Base-by-base conservation (phyloP, 768 basidiomycete species). In the Hypsizygus marmoreus region DNA sequence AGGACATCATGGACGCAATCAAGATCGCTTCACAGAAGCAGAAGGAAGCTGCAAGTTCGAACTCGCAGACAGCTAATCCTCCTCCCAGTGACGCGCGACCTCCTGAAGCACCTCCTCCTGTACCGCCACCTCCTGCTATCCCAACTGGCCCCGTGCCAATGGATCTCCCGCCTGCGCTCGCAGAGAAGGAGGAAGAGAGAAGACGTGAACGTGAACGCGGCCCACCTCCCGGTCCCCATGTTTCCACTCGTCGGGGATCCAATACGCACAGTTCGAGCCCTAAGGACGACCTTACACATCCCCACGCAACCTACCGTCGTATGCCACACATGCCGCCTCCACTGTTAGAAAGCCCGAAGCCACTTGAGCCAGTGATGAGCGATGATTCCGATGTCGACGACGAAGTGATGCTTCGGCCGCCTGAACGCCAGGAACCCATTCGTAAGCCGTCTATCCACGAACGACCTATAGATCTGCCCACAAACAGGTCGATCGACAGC, bases 1-100 rank as follows among this genome's bases (percentile, higher is more conserved):
- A 70, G 40, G 63, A 70, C 11, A 77, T 82, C 50, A 62, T 76
- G 65, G 71, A 77, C 46, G 61, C 55, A 68, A 81, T 63, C 64
- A 63, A 59, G 65, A 68, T 29, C 17, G 20, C 39, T n/a, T n/a
- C n/a, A n/a, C n/a, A n/a, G n/a, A n/a, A n/a, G 10, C 51, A 45
- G 32, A 57, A 57, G 38, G 50, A 38, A 24, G 24, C 34, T 8
- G 39, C 41, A 19, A 48, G 39, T 26, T 20, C 50, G 10, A 47
- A 11, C 25, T n/a, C n/a, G n/a, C n/a, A n/a, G n/a, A 39, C 48
- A 17, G n/a, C 36, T 40, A 41, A 49, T 16, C 38, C 36, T 11
- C 40, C 49, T 28, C 23, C 29, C n/a, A n/a, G n/a, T 11, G 40
- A 30, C 9, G 28, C 16, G 14, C 46, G 13, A 20, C 30, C 45